Conservation (phyloP, 805 yeast genomes). For the Zygotorulaspora chibaensis region DNA sequence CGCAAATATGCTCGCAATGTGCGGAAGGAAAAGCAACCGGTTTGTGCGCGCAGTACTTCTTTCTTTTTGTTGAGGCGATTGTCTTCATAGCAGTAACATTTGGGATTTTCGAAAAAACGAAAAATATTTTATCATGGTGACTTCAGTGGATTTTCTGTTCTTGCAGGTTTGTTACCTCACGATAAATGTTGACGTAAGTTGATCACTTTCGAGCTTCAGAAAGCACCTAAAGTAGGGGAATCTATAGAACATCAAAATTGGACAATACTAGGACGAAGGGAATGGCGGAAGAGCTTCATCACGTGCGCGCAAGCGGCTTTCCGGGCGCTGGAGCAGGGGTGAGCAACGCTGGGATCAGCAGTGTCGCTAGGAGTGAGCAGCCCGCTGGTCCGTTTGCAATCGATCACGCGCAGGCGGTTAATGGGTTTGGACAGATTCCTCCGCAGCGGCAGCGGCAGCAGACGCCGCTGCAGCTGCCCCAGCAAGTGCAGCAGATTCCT, state of each 20-base stretch:
- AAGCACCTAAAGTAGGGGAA: neutral
- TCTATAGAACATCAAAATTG: neutral
- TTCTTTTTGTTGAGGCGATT: neutral
- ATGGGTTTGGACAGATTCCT: neutral
- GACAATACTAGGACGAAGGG: neutral
- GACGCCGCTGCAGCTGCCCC: neutral
- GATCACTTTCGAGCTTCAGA: neutral
- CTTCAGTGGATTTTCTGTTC: neutral
- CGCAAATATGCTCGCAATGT: no score
- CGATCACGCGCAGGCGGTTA: neutral
- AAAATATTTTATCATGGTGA: constrained; percentile 1
- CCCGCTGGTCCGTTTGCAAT: neutral
- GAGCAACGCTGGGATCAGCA: neutral
- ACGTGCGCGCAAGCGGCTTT: neutral
- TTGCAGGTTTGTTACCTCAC: neutral
- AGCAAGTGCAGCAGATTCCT: neutral
- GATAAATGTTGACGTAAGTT: neutral
- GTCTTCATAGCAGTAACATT: neutral
- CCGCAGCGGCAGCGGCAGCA: neutral
- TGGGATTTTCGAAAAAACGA: neutral
- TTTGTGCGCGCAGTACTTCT: neutral
- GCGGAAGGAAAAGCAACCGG: no score
- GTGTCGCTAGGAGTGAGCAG: neutral
- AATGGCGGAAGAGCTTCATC: neutral
- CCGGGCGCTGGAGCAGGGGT: neutral